Evolutionary conservation across 2,329 filamentous ascomycete species (phyloP), one percentile per base, ranked within the genome.

Genomic region (Phyllosticta citribraziliensis): DNA sequence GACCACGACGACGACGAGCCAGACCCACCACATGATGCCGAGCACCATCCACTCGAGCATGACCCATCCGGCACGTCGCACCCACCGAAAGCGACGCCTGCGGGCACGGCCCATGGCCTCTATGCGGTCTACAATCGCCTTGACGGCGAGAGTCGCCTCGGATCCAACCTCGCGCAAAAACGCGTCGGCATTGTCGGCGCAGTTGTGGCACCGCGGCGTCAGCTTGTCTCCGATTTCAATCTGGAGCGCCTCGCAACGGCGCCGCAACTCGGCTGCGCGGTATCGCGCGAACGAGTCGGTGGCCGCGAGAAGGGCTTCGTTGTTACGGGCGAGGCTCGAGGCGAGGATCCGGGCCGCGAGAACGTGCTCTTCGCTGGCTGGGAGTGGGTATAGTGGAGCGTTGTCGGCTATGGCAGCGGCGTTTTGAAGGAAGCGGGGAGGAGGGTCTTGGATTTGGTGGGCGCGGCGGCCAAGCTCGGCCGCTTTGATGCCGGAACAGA

Each of bases 21-120:
- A 97, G 17, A 95, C 86, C 74, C 88, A 91, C 91, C 94, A 97
- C 86, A 97, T 90, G 67, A 95, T 83, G 3, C 88, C 89, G 50
- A 97, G 85, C 19, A 97, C 81, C 53, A 84, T 77, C 90, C 90
- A 96, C 78, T 96, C 91, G 25, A 96, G 82, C 24, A 86, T 75
- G 52, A 91, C 82, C 81, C 90, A 96, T 20, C 89, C 85, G 0
- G 84, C 83, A 17, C 88, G 79, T 25, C 89, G 79, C 52, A 90
- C 73, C 84, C 89, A 90, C 59, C 89, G 79, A 67, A 93, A 78
- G 54, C 89, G 80, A 62, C 87, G 80, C 61, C 88, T 79, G 57
- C 91, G 80, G 78, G 89, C 86, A 69, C 88, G 84, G 63, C 94
- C 82, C 63, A 86, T 81, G 52, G 73, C 75, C 63, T 84, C 82